Evolutionary conservation across 2,329 filamentous ascomycete species (phyloP).

Genomic region (Penicillium hesseltinei): DNA sequence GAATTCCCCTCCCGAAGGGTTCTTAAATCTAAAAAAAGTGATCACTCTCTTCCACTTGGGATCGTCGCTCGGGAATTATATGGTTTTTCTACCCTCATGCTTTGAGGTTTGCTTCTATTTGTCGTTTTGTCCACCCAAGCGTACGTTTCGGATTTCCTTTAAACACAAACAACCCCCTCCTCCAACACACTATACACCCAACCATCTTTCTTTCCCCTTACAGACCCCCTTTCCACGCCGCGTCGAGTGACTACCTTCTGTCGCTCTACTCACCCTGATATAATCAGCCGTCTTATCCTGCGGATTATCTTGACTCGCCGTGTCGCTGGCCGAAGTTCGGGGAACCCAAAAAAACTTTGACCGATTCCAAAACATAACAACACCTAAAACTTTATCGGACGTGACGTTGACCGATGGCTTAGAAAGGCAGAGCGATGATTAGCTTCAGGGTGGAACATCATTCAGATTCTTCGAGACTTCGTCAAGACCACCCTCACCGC

Average conservation of each 20-base stretch:
- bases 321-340: slow-evolving; percentile 9
- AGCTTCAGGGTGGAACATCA: slow-evolving; percentile 45
- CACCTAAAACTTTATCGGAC: slow-evolving; percentile 1
- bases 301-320: slow-evolving; percentile 8
- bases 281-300: slow-evolving; percentile 2
- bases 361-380: neutral
- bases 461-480: slow-evolving; percentile 41
- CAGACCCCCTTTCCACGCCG: neutral
- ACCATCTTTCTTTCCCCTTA: slow-evolving; percentile 5
- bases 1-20: slow-evolving; percentile 15
- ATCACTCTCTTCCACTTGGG: slow-evolving; percentile 18
- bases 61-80: slow-evolving; percentile 17
- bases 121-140: slow-evolving; percentile 29
- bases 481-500: slow-evolving; percentile 36
- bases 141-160: slow-evolving; percentile 20
- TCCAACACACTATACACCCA: slow-evolving; percentile 15
- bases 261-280: neutral
- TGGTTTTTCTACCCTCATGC: slow-evolving; percentile 21
- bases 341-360: slow-evolving; percentile 17
- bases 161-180: slow-evolving; percentile 12
- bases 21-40: slow-evolving; percentile 18
- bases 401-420: slow-evolving; percentile 31
- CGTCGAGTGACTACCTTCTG: neutral
- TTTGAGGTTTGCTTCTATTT: slow-evolving; percentile 25
- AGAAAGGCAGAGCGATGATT: slow-evolving; percentile 45